phyloP scores from a whole-genome alignment of 176 grass and related monocot genomes.

The Rhynchospora pubera region DNA sequence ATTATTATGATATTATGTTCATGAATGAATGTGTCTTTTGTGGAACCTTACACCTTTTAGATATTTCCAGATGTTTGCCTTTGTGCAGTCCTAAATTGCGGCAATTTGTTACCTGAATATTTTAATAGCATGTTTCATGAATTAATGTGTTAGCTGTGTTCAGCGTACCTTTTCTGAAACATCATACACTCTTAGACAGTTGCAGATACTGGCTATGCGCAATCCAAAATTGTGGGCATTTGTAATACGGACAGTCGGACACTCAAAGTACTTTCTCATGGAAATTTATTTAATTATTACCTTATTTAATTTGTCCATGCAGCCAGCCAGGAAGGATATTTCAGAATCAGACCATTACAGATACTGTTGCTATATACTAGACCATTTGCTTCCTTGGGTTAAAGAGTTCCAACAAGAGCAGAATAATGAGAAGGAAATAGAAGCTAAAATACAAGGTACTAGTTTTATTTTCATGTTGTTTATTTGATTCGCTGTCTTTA shows the following conservation, averaged over 20 bases:
- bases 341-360: conserved; percentile 30
- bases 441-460: conserved; percentile 63
- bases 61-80: no score
- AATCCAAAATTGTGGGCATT: not conserved
- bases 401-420: conserved; percentile 47
- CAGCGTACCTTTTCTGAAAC: not conserved
- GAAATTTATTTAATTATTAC: not conserved
- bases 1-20: not conserved
- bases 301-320: not conserved
- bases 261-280: not conserved
- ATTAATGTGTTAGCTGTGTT: not conserved
- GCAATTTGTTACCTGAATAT: no score
- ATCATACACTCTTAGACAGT: not conserved
- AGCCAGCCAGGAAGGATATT: conserved; percentile 53
- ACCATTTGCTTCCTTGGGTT: conserved; percentile 53
- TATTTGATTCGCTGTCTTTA: not conserved
- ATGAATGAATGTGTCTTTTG: no score
- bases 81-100: no score
- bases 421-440: conserved; percentile 49
- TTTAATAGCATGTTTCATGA: not conserved
- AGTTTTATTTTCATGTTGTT: not conserved
- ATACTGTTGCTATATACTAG: conserved; percentile 35
- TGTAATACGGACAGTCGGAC: not conserved
- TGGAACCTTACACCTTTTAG: no score
- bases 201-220: not conserved